Base-by-base conservation (phyloP, 495 filamentous ascomycete genomes). In the Annulohypoxylon bovei region DNA sequence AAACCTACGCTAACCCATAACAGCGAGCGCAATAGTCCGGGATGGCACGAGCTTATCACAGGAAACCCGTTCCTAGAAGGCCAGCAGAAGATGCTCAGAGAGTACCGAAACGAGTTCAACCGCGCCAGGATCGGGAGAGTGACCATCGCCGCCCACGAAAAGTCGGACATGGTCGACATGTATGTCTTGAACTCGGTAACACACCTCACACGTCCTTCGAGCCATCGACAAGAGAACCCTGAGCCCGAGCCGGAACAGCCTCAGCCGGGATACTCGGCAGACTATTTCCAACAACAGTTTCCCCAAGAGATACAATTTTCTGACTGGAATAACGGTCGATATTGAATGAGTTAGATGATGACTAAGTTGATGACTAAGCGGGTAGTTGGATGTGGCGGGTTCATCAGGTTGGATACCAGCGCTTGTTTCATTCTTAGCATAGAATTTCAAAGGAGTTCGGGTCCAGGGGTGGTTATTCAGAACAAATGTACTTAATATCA, bases 71-170 rank as follows among this genome's bases (percentile, higher is more conserved):
- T 65, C 27, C 16, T 65, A 6, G 8, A 12, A 2, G 68, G 62
- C 47, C 62, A 65, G 12, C 11, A 18, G 8, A 65, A 56, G 25
- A 61, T 55, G 68, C 68, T 62, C 7, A 2, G 3, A 1, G 62
- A 66, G 30, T 62, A 65, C 25, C 12, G 11, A 16, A 14, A 3
- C 5, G 60, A 58, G 23, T 53, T 63, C 16, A n/a, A 35, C 14
- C n/a, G 16, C 14, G 53, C 67, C 16, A 30, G 12, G 20, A 70
- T 70, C 25, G 7, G 23, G 7, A 52, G 23, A 16, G 35, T 59
- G 8, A 59, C 54, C 14, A 7, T 70, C 30, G 20, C 20, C 20
- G 60, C n/a, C 1, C 1, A 27, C 20, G 18, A 33, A 25, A 54
- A 44, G 6, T 14, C 44, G 9, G 27, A 25, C 2, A 2, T 27